Percentiles rank a stretch among this genome's conserved stretches.
Conservation (phyloP, 179 eudicot species). For the Silene coronaria region DNA sequence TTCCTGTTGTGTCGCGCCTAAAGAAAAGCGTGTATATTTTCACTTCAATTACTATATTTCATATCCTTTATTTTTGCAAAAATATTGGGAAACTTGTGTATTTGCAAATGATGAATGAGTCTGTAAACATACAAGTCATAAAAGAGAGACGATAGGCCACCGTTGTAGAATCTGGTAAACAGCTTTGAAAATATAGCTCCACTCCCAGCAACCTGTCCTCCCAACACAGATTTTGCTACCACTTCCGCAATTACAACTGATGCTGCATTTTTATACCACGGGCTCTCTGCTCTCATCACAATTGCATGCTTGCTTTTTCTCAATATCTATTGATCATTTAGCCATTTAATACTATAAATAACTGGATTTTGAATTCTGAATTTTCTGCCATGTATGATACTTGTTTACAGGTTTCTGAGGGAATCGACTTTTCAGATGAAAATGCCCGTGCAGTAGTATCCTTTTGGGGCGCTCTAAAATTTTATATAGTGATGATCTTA, state of each 20-base stretch:
- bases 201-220: too few relatives aligned
- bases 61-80: not conserved
- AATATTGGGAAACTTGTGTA: not conserved
- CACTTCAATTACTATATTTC: too few relatives aligned
- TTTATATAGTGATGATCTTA: not conserved
- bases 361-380: not conserved
- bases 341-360: not conserved
- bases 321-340: not conserved
- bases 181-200: too few relatives aligned
- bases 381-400: not conserved
- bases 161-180: too few relatives aligned
- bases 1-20: not conserved
- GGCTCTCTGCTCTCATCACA: not conserved
- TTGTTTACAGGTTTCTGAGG: constrained; percentile 80
- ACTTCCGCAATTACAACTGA: not conserved
- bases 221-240: too few relatives aligned
- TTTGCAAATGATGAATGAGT: not conserved
- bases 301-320: not conserved
- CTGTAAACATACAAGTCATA: not conserved
- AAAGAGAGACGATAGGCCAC: not conserved
- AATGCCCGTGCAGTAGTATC: constrained; percentile 97
- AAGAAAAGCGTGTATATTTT: not conserved
- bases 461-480: constrained; percentile 28
- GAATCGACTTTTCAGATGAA: constrained; percentile 94
- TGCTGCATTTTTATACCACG: not conserved